phyloP scores from a whole-genome alignment of 345 rosid species.

The Acer negundo region DNA sequence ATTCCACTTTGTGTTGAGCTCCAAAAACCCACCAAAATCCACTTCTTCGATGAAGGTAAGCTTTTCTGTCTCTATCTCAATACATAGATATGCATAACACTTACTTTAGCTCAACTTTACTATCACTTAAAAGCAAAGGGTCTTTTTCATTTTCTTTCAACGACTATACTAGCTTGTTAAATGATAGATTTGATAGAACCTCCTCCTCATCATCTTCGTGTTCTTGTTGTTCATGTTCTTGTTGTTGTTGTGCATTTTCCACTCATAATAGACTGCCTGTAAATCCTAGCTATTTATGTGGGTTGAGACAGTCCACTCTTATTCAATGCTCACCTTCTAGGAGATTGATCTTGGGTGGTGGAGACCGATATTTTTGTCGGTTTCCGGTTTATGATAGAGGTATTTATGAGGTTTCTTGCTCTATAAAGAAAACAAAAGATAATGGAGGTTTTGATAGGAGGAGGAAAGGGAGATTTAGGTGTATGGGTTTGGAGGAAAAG shows the following conservation, averaged over 20 bases:
- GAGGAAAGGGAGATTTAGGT: constrained; percentile 41
- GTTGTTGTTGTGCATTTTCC: constrained; percentile 41
- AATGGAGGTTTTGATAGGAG: constrained; percentile 33
- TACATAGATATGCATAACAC: constrained; percentile 43
- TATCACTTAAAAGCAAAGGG: constrained; percentile 49
- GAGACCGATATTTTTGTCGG: constrained; percentile 29
- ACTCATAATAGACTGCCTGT: constrained; percentile 32
- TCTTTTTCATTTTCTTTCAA: constrained; percentile 49
- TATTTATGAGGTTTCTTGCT: constrained; percentile 48
- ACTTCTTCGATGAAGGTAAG: constrained; percentile 28
- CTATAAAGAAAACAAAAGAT: constrained; percentile 28
- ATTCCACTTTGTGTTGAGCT: constrained; percentile 18
- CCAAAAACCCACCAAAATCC: constrained; percentile 5
- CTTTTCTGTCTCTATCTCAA: background rate
- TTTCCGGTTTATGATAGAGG: constrained; percentile 36
- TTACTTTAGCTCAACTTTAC: constrained; percentile 46
- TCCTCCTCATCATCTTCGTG: constrained; percentile 30
- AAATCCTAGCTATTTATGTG: constrained; percentile 52
- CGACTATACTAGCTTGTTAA: constrained; percentile 47
- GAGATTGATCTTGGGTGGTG: constrained; percentile 49
- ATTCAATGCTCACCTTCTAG: constrained; percentile 63
- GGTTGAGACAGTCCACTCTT: constrained; percentile 70
- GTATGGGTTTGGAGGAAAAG: constrained; percentile 37
- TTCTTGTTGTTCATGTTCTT: constrained; percentile 38
- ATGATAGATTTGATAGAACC: constrained; percentile 49